Conservation (phyloP, 345 rosid species). For the Conringia planisiliqua region DNA sequence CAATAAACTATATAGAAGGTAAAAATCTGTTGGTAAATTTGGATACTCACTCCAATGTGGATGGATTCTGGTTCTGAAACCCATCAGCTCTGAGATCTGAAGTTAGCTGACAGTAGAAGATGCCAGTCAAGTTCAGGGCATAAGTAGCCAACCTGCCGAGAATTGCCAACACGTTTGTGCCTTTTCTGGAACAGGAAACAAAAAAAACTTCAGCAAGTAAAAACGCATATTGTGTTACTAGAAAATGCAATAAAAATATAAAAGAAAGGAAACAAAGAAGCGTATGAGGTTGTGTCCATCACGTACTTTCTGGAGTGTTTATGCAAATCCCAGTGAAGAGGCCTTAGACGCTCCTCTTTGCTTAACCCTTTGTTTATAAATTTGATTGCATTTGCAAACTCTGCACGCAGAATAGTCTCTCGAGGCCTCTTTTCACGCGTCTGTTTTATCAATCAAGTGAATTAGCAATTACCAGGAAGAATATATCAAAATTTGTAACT, state of each 20-base stretch:
- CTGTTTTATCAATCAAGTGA: slow-evolving; percentile 41
- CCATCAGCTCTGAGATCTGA: slow-evolving; percentile 44
- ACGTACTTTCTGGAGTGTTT: slow-evolving; percentile 69
- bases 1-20: slow-evolving; percentile 5
- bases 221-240: not conserved
- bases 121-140: slow-evolving; percentile 73
- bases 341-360: slow-evolving; percentile 65
- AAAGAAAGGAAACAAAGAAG: not conserved
- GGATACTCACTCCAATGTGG: slow-evolving; percentile 60
- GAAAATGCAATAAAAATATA: not conserved
- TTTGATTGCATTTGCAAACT: slow-evolving; percentile 75
- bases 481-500: slow-evolving; percentile 10
- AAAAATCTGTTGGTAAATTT: not conserved
- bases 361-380: slow-evolving; percentile 56
- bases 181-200: slow-evolving; percentile 39
- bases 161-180: slow-evolving; percentile 61
- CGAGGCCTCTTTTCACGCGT: slow-evolving; percentile 84
- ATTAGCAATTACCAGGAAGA: slow-evolving; percentile 6
- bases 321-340: slow-evolving; percentile 87
- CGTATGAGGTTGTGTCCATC: slow-evolving; percentile 8
- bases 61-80: slow-evolving; percentile 31
- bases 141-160: slow-evolving; percentile 64
- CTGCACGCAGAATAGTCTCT: slow-evolving; percentile 78
- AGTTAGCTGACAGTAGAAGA: slow-evolving; percentile 60
- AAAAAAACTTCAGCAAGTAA: not conserved